phyloP scores from a whole-genome alignment of 192 early-diverging fungal genomes.

The Glomus cerebriforme region DNA sequence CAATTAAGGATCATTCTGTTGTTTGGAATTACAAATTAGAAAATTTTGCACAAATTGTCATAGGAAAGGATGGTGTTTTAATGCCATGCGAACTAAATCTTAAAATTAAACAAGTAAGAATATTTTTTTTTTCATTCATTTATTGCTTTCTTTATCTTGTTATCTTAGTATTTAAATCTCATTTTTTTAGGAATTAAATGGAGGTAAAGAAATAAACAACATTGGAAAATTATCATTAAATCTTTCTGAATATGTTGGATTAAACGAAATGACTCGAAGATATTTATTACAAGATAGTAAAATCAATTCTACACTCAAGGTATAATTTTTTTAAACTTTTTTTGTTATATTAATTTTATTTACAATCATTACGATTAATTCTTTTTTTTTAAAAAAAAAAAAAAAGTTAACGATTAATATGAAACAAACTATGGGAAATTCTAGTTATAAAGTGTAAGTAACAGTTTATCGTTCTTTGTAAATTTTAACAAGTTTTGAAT shows the following conservation, averaged over 20 bases:
- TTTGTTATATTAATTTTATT: neutral
- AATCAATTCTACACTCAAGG: conserved; percentile 80
- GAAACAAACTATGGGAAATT: conserved; percentile 35
- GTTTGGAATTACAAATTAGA: conserved; percentile 62
- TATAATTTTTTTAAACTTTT: conserved; percentile 36
- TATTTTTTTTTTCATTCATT: conserved; percentile 2
- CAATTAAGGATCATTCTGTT: conserved; percentile 59
- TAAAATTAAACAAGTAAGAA: conserved; percentile 65
- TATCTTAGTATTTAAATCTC: conserved; percentile 40
- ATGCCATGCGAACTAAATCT: conserved; percentile 74
- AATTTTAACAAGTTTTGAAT: neutral
- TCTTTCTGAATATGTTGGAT: conserved; percentile 76
- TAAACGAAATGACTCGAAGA: conserved; percentile 50
- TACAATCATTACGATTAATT: neutral
- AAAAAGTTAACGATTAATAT: conserved; percentile 37
- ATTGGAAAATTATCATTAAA: conserved; percentile 74
- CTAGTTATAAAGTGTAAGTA: conserved; percentile 39
- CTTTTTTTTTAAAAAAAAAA: conserved; percentile 27
- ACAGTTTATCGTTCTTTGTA: neutral
- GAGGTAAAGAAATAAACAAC: conserved; percentile 56
- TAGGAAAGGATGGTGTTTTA: conserved; percentile 75
- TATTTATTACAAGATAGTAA: conserved; percentile 72
- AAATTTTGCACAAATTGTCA: conserved; percentile 60
- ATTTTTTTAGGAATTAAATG: conserved; percentile 58
- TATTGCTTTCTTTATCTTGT: neutral